These are phyloP conservation scores for Samsoniella hepiali DNA, from an alignment of 2,329 filamentous ascomycete species.

Conservation along the genomic window DNA sequence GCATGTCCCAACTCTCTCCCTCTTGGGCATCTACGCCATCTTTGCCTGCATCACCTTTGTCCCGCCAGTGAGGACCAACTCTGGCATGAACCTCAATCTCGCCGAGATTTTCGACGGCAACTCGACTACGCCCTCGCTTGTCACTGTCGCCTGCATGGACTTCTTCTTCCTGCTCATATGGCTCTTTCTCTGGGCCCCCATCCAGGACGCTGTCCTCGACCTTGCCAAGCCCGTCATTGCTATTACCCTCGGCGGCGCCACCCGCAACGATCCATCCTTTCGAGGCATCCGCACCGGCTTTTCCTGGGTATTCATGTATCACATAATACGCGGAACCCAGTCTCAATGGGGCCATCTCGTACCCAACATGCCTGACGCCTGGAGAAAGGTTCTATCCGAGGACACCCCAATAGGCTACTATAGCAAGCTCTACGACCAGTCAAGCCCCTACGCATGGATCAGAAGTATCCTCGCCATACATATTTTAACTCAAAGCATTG, in stretches of 20 bases:
- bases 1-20: conserved; percentile 81
- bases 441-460: conserved; percentile 61
- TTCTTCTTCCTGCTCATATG: conserved; percentile 78
- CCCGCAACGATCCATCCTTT: conserved; percentile 63
- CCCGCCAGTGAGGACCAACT: conserved; percentile 73
- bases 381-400: conserved; percentile 24
- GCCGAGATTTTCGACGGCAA: conserved; percentile 90
- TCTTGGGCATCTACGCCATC: conserved; percentile 85
- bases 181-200: conserved; percentile 81
- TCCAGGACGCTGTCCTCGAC: conserved; percentile 85
- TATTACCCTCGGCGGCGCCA: conserved; percentile 78
- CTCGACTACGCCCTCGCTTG: conserved; percentile 78
- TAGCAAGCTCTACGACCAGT: conserved; percentile 54
- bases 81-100: conserved; percentile 76
- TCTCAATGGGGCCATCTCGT: conserved; percentile 46
- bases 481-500: conserved; percentile 69
- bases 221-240: conserved; percentile 92
- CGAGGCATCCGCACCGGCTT: conserved; percentile 71
- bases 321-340: conserved; percentile 49
- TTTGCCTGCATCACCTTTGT: conserved; percentile 94
- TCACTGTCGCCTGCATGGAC: conserved; percentile 81
- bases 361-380: conserved; percentile 45
- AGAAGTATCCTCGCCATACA: conserved; percentile 69
- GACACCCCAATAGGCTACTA: conserved; percentile 40
- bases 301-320: conserved; percentile 60